phyloP scores from a whole-genome alignment of 768 basidiomycete species.

The Leccinum truebloodii region DNA sequence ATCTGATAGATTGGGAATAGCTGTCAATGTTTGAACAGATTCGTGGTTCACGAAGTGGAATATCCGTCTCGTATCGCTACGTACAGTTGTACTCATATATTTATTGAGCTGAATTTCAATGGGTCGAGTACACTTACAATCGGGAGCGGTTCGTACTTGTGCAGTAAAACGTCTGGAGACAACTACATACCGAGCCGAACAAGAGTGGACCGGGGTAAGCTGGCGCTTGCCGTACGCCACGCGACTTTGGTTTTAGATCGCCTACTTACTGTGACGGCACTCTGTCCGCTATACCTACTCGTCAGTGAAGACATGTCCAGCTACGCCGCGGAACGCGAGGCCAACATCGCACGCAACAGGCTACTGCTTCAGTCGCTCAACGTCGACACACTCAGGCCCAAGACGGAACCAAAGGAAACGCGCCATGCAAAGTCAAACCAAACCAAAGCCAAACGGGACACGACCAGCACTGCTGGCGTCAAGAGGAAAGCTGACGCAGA shows the following conservation, averaged over 20 bases:
- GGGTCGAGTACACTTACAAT: background rate
- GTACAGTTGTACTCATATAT: background rate
- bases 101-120: background rate
- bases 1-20: conserved; percentile 7
- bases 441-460: background rate
- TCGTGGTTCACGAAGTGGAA: background rate
- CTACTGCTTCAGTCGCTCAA: conserved; percentile 44
- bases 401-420: conserved; percentile 48
- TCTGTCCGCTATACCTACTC: background rate
- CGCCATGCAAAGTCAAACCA: conserved; percentile 21
- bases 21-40: conserved; percentile 1
- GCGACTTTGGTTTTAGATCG: background rate
- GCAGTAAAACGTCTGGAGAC: background rate
- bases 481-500: conserved; percentile 43
- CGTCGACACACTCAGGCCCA: conserved; percentile 41
- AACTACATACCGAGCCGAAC: background rate
- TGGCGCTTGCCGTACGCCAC: no score
- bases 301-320: conserved; percentile 12
- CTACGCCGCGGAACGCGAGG: conserved; percentile 37
- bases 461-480: conserved; percentile 16
- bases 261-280: background rate
- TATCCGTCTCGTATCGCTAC: conserved; percentile 1
- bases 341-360: conserved; percentile 45
- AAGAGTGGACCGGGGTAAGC: background rate
- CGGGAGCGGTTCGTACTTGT: no score